Evolutionary conservation across 352 stramenopile genomes (phyloP), one percentile per base, ranked within the genome.

Genomic region (Globisporangium recalcitrans): DNA sequence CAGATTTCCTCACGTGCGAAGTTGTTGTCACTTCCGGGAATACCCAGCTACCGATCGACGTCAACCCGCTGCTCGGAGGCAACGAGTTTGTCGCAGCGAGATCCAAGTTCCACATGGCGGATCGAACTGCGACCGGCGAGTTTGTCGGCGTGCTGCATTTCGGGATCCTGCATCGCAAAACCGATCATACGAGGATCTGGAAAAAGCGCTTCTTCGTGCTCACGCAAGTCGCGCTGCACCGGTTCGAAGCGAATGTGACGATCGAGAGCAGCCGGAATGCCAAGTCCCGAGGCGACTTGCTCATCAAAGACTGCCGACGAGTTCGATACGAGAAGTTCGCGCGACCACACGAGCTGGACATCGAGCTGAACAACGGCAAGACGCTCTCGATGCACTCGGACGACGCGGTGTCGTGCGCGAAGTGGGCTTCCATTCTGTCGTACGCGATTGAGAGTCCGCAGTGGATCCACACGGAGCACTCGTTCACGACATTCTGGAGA

Each of bases 171-270:
- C 68, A 75, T 26, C 67, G 72, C 0, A 64, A 59, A 11, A 65
- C 63, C 0, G 70, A 78, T n/a, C 64, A 74, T 24, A 72, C 62
- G 7, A 69, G 72, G 51, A 62, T 75, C 16, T 80, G 72, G 72
- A 73, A 72, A 51, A 75, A 73, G 52, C 67, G 72, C 24, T 80
- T 77, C 26, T 80, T 77, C 47, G 72, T 80, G 60, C 70, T 80
- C 36, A 80, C 72, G 3, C 72, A 80, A 36, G 67, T 76, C 38
- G 70, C 72, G 16, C 63, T 80, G 38, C 72, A 80, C 52, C 67
- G 72, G 6, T 80, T 80, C 46, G 70, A 71, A 11, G 36, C 57
- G 1, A 36, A 58, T 16, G 65, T 75, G 32, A 74, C 64, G 21
- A 44, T 77, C 3, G 52, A 59, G 6, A 74, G 34, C 13, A 60